Evolutionary conservation across 352 stramenopile genomes (phyloP).

Genomic region (Pythium scleroteichum): DNA sequence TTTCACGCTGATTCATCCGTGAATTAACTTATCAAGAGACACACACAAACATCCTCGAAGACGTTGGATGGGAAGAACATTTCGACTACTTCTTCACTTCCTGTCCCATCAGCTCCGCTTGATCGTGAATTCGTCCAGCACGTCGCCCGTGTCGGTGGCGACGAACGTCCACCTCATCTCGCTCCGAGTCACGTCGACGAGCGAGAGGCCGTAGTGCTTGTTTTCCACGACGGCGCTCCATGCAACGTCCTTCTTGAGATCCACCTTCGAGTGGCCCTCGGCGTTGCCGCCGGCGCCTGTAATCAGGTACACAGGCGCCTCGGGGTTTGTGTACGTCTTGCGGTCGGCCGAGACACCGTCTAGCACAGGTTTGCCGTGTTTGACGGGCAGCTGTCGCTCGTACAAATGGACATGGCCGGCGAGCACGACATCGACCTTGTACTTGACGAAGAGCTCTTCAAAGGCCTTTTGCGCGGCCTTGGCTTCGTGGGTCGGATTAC

Average conservation of each 20-base stretch:
- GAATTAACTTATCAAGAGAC: too few species aligned
- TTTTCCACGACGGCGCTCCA: conserved; percentile 55
- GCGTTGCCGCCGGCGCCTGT: conserved; percentile 61
- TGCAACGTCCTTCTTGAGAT: conserved; percentile 21
- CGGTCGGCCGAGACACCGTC: conserved; percentile 50
- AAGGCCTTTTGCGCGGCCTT: conserved; percentile 51
- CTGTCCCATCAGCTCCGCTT: conserved; percentile 3
- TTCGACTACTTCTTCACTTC: too few species aligned
- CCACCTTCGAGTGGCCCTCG: conserved; percentile 37
- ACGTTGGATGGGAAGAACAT: too few species aligned
- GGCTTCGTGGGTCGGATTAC: conserved; percentile 21
- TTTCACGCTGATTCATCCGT: too few species aligned
- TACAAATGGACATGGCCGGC: conserved; percentile 87
- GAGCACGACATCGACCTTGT: conserved; percentile 86
- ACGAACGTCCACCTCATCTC: conserved; percentile 37
- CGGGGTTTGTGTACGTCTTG: conserved; percentile 57
- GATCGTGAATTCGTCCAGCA: conserved; percentile 35
- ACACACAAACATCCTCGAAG: too few species aligned
- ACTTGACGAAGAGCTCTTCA: conserved; percentile 83
- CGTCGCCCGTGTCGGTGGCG: conserved; percentile 8
- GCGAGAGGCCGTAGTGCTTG: conserved; percentile 49
- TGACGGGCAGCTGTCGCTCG: conserved; percentile 70
- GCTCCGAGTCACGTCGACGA: conserved; percentile 22
- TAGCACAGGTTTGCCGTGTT: conserved; percentile 38
- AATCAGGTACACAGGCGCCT: conserved; percentile 68